A percentile compares a stretch with the other conserved stretches of the same genome.
These are phyloP conservation scores for Centrapalus pauciflorus DNA, from an alignment of 129 eudicot genomes.

Conservation along the genomic window DNA sequence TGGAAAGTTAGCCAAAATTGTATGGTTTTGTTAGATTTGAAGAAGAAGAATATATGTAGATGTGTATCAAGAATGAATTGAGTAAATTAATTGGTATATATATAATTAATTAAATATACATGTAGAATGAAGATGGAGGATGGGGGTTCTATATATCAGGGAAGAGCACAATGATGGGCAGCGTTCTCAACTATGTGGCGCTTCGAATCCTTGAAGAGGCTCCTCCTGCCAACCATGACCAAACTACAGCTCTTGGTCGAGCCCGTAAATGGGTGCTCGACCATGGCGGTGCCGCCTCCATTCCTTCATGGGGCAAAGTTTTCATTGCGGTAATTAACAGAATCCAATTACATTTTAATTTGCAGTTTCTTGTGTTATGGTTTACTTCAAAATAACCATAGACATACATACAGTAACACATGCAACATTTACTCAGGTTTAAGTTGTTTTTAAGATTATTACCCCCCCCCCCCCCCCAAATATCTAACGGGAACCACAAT, in stretches of 20 bases:
- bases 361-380: too few species aligned
- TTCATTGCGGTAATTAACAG: conserved; percentile 18
- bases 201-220: conserved; percentile 28
- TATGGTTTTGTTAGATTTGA: not conserved
- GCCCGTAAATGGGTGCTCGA: conserved; percentile 30
- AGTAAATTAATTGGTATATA: not conserved
- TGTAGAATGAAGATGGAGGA: conserved; percentile 36
- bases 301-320: conserved; percentile 33
- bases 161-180: conserved; percentile 29
- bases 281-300: conserved; percentile 25
- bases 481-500: too few species aligned
- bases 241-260: conserved; percentile 10
- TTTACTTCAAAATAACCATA: too few species aligned
- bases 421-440: too few species aligned
- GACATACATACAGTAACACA: too few species aligned
- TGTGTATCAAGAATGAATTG: not conserved
- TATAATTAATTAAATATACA: not conserved
- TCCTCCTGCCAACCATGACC: conserved; percentile 21
- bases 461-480: too few species aligned
- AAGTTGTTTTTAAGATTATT: too few species aligned
- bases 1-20: too few species aligned
- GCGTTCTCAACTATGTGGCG: conserved; percentile 24
- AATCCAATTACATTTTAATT: not conserved
- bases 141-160: conserved; percentile 30
- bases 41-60: not conserved